These are phyloP conservation scores for Suillus weaverae DNA, from an alignment of 768 basidiomycete species.

Conservation along the genomic window DNA sequence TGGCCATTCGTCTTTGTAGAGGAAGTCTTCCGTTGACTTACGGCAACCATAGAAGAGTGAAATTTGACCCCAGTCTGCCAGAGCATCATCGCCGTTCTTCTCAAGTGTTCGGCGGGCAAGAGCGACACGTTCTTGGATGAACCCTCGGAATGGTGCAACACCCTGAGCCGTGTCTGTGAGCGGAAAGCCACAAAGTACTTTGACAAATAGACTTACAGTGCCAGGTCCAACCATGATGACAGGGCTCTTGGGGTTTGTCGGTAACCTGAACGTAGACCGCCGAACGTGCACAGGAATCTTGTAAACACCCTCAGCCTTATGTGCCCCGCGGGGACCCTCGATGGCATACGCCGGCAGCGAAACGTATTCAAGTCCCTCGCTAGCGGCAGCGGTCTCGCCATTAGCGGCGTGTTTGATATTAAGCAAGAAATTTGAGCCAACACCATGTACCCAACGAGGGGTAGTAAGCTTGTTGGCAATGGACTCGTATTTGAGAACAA, in stretches of 20 bases:
- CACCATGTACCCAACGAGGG: constrained; percentile 77
- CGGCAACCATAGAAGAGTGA: constrained; percentile 97
- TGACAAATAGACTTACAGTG: constrained; percentile 61
- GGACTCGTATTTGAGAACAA: constrained; percentile 92
- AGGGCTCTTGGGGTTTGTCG: constrained; percentile 97
- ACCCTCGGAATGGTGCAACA: constrained; percentile 99
- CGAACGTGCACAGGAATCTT: constrained; percentile 94
- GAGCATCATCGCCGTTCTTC: constrained; percentile 92
- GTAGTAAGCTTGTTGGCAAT: constrained; percentile 49
- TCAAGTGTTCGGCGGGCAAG: constrained; percentile 92
- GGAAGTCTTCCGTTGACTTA: constrained; percentile 81
- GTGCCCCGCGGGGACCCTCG: constrained; percentile 86
- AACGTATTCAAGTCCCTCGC: constrained; percentile 38
- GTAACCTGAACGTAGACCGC: constrained; percentile 93
- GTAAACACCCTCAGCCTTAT: constrained; percentile 68
- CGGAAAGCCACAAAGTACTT: neutral
- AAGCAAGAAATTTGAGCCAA: constrained; percentile 93
- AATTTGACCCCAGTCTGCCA: constrained; percentile 94
- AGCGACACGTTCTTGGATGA: constrained; percentile 96
- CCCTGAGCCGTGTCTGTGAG: constrained; percentile 53
- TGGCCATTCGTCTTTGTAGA: constrained; percentile 96
- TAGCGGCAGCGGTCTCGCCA: constrained; percentile 51
- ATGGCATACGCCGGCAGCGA: constrained; percentile 75
- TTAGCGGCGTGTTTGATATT: constrained; percentile 82
- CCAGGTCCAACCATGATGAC: constrained; percentile 99